A percentile compares a stretch with the other conserved stretches of the same genome.
Evolutionary conservation across 495 filamentous ascomycete species (phyloP).

Genomic region (Sabuloglossum arenarium): DNA sequence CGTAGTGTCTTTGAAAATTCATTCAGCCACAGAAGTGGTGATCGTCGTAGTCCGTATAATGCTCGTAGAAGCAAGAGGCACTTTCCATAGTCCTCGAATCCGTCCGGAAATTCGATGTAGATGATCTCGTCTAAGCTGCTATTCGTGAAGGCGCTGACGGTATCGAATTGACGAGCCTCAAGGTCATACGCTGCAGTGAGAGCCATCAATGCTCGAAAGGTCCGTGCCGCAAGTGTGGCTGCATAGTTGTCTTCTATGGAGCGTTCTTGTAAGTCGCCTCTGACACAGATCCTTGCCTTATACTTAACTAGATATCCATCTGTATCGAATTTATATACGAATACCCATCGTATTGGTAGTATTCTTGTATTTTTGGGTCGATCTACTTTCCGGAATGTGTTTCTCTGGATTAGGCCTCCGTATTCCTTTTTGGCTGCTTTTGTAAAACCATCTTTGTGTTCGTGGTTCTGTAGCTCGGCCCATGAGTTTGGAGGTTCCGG

Average conservation of each 20-base stretch:
- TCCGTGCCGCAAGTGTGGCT: constrained; percentile 11
- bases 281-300: constrained; percentile 16
- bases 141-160: constrained; percentile 16
- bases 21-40: constrained; percentile 11
- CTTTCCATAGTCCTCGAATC: background rate
- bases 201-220: constrained; percentile 11
- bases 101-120: constrained; percentile 2
- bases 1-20: constrained; percentile 8
- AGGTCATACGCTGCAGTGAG: constrained; percentile 14
- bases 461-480: background rate
- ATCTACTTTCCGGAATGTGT: background rate
- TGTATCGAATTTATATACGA: constrained; percentile 11
- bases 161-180: constrained; percentile 12
- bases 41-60: constrained; percentile 5
- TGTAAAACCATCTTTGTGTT: background rate
- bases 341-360: background rate
- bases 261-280: constrained; percentile 13
- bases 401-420: background rate
- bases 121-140: constrained; percentile 9
- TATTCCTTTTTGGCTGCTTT: background rate
- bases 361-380: background rate
- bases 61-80: background rate
- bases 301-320: constrained; percentile 11
- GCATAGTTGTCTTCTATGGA: constrained; percentile 7
- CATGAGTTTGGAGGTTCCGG: background rate